Conservation (phyloP, 495 filamentous ascomycete species). For the Trichoderma reesei region DNA sequence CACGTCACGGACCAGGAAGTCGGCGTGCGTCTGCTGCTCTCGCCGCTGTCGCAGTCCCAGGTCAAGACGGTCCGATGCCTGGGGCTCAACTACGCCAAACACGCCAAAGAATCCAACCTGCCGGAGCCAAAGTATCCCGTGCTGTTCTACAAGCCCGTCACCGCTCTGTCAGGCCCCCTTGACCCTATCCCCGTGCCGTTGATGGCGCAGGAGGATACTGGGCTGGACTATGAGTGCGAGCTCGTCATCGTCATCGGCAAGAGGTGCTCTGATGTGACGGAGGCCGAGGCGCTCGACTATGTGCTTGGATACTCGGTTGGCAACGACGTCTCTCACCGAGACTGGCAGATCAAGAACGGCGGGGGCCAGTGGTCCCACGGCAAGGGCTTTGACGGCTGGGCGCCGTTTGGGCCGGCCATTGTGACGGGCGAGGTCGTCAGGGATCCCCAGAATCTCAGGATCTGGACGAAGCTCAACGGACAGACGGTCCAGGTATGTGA, state of each 20-base stretch:
- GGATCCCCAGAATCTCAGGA: constrained; percentile 58
- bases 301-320: constrained; percentile 75
- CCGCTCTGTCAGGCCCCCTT: constrained; percentile 57
- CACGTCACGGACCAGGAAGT: constrained; percentile 57
- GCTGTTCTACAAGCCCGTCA: constrained; percentile 75
- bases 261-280: constrained; percentile 54
- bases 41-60: constrained; percentile 58
- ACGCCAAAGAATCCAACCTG: constrained; percentile 61
- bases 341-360: constrained; percentile 71
- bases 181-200: constrained; percentile 58
- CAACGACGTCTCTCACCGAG: constrained; percentile 76
- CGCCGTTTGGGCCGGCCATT: constrained; percentile 77
- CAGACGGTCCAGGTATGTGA: constrained; percentile 45
- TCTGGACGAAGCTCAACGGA: constrained; percentile 64
- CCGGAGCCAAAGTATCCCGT: constrained; percentile 68
- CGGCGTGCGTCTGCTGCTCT: constrained; percentile 56
- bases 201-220: constrained; percentile 46
- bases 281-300: constrained; percentile 58
- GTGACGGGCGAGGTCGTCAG: constrained; percentile 55
- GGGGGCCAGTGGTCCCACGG: constrained; percentile 75
- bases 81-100: constrained; percentile 72
- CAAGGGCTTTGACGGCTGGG: constrained; percentile 85
- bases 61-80: constrained; percentile 69
- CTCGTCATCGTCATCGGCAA: constrained; percentile 71
- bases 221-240: constrained; percentile 80